Evolutionary conservation across 805 yeast genomes (phyloP).

Genomic region (Candida krabiensis): DNA sequence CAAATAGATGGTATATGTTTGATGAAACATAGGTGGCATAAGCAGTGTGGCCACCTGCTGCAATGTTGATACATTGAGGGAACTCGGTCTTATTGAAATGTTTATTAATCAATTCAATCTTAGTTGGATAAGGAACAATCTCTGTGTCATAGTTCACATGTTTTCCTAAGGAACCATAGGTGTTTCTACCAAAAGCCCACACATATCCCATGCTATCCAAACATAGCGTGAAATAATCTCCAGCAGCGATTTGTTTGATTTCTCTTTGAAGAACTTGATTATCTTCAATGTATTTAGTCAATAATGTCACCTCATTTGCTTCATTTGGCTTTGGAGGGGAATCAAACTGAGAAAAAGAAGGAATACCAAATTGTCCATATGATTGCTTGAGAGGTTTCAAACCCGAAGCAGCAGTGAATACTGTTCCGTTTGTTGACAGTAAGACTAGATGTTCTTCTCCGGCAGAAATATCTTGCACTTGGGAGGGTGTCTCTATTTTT

Average conservation of each 20-base stretch:
- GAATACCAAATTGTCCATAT: constrained; percentile 84
- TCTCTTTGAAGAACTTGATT: constrained; percentile 37
- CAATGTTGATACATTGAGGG: constrained; percentile 51
- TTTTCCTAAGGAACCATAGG: constrained; percentile 81
- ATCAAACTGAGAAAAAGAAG: constrained; percentile 66
- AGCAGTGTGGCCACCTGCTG: constrained; percentile 72
- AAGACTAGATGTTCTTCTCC: constrained; percentile 75
- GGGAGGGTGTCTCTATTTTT: constrained; percentile 15
- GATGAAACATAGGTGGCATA: constrained; percentile 45
- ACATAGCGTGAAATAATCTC: constrained; percentile 71
- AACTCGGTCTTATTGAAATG: constrained; percentile 42
- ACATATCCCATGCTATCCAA: constrained; percentile 64
- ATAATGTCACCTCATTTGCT: constrained; percentile 54
- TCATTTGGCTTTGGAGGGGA: constrained; percentile 47
- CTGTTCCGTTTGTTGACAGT: constrained; percentile 57
- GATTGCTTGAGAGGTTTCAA: constrained; percentile 41
- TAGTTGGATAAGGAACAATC: constrained; percentile 67
- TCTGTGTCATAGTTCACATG: constrained; percentile 67
- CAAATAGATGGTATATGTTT: constrained; percentile 36
- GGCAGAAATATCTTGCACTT: constrained; percentile 42
- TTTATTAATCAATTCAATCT: constrained; percentile 39
- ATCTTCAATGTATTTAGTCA: constrained; percentile 46
- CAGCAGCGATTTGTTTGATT: constrained; percentile 66
- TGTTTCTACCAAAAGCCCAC: constrained; percentile 87
- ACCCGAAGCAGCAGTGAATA: constrained; percentile 65